Conservation (phyloP, 257 asterid genomes). For the Capsicum baccatum region DNA sequence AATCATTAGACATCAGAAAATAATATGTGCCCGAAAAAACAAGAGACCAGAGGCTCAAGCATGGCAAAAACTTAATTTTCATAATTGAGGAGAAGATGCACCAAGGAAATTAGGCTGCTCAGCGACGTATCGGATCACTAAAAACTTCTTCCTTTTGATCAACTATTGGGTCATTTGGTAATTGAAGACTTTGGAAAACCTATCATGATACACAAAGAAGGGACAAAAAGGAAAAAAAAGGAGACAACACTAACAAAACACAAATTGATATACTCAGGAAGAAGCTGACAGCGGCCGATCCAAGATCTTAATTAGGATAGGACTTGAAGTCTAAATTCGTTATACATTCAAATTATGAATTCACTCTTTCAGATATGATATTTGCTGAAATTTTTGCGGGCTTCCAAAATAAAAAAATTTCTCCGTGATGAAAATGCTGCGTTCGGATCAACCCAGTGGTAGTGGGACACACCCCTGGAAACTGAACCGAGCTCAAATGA, state of each 20-base stretch:
- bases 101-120: neutral
- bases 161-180: neutral
- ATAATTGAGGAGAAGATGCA: neutral
- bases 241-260: neutral
- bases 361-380: neutral
- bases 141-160: neutral
- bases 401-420: neutral
- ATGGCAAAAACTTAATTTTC: neutral
- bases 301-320: slow-evolving; percentile 6
- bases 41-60: neutral
- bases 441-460: neutral
- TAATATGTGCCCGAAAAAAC: neutral
- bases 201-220: neutral
- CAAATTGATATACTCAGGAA: neutral
- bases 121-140: neutral
- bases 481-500: neutral
- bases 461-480: slow-evolving; percentile 18
- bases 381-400: neutral
- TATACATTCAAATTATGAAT: neutral
- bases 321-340: neutral
- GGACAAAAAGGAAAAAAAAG: neutral
- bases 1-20: slow-evolving; percentile 21
- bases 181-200: neutral
- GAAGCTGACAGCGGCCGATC: neutral
- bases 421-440: neutral